Conservation (phyloP, 305 asterid genomes). For the Solanum chacoense region DNA sequence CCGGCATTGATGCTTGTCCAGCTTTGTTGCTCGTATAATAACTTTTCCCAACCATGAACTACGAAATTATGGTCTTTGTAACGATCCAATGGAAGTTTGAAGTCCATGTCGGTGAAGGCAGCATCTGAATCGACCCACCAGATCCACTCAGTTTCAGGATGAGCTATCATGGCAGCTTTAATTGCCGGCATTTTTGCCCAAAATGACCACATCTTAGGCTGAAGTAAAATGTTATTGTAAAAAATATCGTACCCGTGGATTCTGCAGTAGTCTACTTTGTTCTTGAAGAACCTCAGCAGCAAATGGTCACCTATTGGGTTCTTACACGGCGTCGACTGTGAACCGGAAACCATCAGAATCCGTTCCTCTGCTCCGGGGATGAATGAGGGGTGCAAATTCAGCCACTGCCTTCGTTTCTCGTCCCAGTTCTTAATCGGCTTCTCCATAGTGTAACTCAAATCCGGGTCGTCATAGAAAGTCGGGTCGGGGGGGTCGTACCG, state of each 20-base stretch:
- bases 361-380: conserved; percentile 35
- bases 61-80: conserved; percentile 60
- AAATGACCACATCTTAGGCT: conserved; percentile 74
- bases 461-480: conserved; percentile 73
- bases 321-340: conserved; percentile 73
- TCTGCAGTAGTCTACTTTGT: conserved; percentile 86
- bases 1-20: conserved; percentile 97
- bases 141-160: conserved; percentile 97
- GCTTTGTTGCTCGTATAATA: conserved; percentile 43
- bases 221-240: conserved; percentile 67
- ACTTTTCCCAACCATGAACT: conserved; percentile 68
- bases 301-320: conserved; percentile 78
- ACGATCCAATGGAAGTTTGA: conserved; percentile 47
- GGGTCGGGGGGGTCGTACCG: conserved; percentile 41
- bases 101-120: conserved; percentile 95
- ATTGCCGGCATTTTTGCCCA: conserved; percentile 92
- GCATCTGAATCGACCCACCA: conserved; percentile 99
- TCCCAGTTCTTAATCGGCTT: conserved; percentile 64
- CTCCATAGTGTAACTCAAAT: conserved; percentile 48
- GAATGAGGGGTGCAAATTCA: conserved; percentile 60
- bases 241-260: conserved; percentile 77
- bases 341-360: conserved; percentile 71
- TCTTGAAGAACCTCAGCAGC: conserved; percentile 66
- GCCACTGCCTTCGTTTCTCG: conserved; percentile 57
- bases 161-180: conserved; percentile 86